Percentiles rank a stretch among this genome's conserved stretches.
Evolutionary conservation across 2,329 filamentous ascomycete genomes (phyloP).

Genomic region (Neonectria coccinea): DNA sequence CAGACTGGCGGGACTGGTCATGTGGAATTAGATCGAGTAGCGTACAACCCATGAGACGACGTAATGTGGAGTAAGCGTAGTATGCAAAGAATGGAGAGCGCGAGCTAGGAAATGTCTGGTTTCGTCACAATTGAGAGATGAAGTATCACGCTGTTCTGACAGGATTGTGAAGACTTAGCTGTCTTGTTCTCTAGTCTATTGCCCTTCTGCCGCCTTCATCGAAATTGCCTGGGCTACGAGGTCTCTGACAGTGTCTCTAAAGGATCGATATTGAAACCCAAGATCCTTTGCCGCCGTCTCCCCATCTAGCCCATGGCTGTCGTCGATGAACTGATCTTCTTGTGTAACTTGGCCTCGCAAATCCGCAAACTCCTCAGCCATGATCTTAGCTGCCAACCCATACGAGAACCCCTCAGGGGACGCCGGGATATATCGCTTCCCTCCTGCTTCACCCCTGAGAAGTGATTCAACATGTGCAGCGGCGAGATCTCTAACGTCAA

Average conservation of each 20-base stretch:
- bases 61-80: not conserved
- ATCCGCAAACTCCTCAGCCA: constrained; percentile 55
- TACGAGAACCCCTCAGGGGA: constrained; percentile 61
- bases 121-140: not conserved
- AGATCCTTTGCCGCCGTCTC: constrained; percentile 55
- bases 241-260: constrained; percentile 52
- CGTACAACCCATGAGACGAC: no score
- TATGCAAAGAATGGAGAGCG: not conserved
- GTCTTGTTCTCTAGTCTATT: not conserved
- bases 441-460: constrained; percentile 50
- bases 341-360: constrained; percentile 46
- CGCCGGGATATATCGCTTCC: constrained; percentile 55
- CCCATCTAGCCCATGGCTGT: constrained; percentile 57
- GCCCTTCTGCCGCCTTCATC: not conserved
- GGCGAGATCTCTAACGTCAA: constrained; percentile 61
- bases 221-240: constrained; percentile 46
- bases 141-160: not conserved
- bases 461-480: constrained; percentile 58
- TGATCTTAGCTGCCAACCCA: constrained; percentile 56
- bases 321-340: constrained; percentile 52
- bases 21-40: not conserved
- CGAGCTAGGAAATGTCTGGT: not conserved
- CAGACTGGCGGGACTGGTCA: not conserved
- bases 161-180: not conserved
- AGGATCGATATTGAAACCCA: constrained; percentile 51